Conservation (phyloP, 2,329 filamentous ascomycete genomes). For the Colletotrichum sp. region DNA sequence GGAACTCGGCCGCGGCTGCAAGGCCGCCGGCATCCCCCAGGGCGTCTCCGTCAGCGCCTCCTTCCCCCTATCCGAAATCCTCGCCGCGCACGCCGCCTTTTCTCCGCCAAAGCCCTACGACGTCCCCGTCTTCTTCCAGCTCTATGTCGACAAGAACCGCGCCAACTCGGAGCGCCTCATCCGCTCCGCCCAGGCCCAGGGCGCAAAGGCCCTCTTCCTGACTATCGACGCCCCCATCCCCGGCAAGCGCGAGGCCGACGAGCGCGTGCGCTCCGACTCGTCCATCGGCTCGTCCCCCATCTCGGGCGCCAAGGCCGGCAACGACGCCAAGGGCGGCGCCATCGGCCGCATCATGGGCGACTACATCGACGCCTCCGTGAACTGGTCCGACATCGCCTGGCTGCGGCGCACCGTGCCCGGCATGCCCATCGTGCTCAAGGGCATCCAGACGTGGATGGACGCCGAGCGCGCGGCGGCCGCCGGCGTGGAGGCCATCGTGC, state of each 20-base stretch:
- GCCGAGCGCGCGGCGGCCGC: slow-evolving; percentile 62
- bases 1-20: slow-evolving; percentile 18
- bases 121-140: slow-evolving; percentile 57
- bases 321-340: slow-evolving; percentile 59
- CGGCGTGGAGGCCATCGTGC: slow-evolving; percentile 69
- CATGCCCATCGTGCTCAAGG: slow-evolving; percentile 68
- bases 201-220: slow-evolving; percentile 58
- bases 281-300: slow-evolving; percentile 48
- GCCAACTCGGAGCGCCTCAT: slow-evolving; percentile 55
- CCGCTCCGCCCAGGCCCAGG: slow-evolving; percentile 45
- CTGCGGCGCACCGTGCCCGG: slow-evolving; percentile 59
- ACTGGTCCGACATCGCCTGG: slow-evolving; percentile 71
- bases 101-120: slow-evolving; percentile 25
- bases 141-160: slow-evolving; percentile 65
- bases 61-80: slow-evolving; percentile 59
- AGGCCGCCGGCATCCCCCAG: slow-evolving; percentile 55
- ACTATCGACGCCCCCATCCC: slow-evolving; percentile 63
- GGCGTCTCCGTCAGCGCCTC: slow-evolving; percentile 67
- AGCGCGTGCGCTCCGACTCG: slow-evolving; percentile 52
- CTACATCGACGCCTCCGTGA: slow-evolving; percentile 61
- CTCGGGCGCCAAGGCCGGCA: slow-evolving; percentile 50
- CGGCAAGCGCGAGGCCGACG: slow-evolving; percentile 57
- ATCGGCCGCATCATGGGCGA: slow-evolving; percentile 59
- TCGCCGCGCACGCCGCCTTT: slow-evolving; percentile 8
- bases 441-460: slow-evolving; percentile 70